Percentiles rank a stretch among this genome's conserved stretches.
Conservation (phyloP, 2,329 filamentous ascomycete species). For the Pseudogymnoascus sp. region DNA sequence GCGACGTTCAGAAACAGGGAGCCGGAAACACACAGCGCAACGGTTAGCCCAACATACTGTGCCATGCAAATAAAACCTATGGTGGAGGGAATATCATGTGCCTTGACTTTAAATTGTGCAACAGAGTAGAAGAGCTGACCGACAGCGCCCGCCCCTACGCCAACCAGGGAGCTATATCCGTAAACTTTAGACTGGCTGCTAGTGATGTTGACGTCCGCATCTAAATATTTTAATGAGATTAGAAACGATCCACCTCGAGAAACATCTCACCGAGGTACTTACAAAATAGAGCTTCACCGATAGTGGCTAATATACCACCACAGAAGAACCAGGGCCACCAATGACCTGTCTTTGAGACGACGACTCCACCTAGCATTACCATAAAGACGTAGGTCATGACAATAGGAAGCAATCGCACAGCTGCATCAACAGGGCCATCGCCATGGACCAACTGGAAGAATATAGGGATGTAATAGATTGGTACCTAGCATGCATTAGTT, state of each 20-base stretch:
- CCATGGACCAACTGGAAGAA: slow-evolving; percentile 43
- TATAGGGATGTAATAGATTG: slow-evolving; percentile 38
- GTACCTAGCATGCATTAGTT: slow-evolving; percentile 35
- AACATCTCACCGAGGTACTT: too few relatives aligned
- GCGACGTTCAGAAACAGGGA: slow-evolving; percentile 1
- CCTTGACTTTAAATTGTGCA: too few relatives aligned
- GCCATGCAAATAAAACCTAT: slow-evolving; percentile 5
- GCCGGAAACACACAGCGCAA: neutral
- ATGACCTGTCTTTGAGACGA: too few relatives aligned
- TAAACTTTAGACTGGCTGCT: slow-evolving; percentile 21
- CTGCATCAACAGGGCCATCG: slow-evolving; percentile 38
- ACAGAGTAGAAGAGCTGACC: too few relatives aligned
- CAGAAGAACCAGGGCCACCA: too few relatives aligned
- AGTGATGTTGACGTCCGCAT: slow-evolving; percentile 10
- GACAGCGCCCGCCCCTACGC: slow-evolving; percentile 23
- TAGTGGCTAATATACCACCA: too few relatives aligned
- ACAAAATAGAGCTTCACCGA: too few relatives aligned
- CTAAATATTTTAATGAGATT: too few relatives aligned
- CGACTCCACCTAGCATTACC: too few relatives aligned
- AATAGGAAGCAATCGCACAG: slow-evolving; percentile 26
- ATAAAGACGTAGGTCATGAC: slow-evolving; percentile 24
- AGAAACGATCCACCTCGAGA: too few relatives aligned
- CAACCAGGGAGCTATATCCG: slow-evolving; percentile 31
- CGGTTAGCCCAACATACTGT: neutral
- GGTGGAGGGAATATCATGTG: neutral